phyloP scores from a whole-genome alignment of 805 yeast genomes.

The Barnettozyma sucrosica region DNA sequence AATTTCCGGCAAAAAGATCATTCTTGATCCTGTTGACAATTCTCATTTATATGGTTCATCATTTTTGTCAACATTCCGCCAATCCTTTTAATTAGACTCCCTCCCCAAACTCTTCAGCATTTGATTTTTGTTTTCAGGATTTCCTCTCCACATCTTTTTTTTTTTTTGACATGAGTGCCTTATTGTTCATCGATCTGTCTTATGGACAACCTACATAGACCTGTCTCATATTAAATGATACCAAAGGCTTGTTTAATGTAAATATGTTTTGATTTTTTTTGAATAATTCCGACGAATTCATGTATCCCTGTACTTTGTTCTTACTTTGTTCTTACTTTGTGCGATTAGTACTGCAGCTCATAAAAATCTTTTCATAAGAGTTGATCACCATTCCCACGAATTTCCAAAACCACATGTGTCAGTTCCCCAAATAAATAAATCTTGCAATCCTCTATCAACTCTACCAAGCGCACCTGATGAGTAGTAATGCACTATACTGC shows the following conservation, averaged over 20 bases:
- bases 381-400: no score
- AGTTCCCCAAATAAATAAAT: no score
- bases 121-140: neutral
- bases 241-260: slow-evolving; percentile 1
- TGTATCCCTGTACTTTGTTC: neutral
- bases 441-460: no score
- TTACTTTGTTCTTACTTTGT: no score
- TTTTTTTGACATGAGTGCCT: neutral
- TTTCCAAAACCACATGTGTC: no score
- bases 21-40: neutral
- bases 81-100: slow-evolving; percentile 1
- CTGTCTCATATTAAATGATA: neutral
- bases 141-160: neutral
- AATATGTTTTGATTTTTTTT: slow-evolving; percentile 1
- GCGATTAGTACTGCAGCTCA: no score
- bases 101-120: neutral
- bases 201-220: neutral
- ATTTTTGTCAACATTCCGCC: neutral
- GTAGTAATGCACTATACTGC: neutral
- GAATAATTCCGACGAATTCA: neutral
- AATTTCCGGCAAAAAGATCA: neutral
- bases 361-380: no score
- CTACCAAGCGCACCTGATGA: no score
- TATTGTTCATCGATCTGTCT: neutral
- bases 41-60: neutral